Evolutionary conservation across 257 asterid genomes (phyloP), one percentile per base, ranked within the genome.

Genomic region (Penstemon newberryi): DNA sequence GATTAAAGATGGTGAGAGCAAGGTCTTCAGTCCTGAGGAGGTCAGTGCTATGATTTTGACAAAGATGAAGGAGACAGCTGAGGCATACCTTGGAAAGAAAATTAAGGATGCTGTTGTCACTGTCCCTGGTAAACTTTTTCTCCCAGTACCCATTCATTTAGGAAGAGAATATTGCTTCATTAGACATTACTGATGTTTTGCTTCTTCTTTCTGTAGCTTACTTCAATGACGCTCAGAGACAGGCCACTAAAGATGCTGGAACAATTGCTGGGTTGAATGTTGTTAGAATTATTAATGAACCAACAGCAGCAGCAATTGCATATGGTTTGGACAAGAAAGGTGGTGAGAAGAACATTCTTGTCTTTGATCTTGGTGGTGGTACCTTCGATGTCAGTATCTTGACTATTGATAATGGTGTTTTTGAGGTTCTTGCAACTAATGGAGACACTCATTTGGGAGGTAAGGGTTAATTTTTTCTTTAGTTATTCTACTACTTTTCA

Each of bases 401-500:
- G 83, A 88, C 97, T 75, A 90, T 93, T 68, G 99, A 93, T 42
- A 90, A 93, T 72, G 96, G 99, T 19, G 99, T 90, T 13, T 93
- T 93, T 62, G 97, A 93, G 91, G 97, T 90, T 80, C 97, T 93
- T 61, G 64, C 99, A 36, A 93, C 99, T 9, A 93, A 93, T 41
- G 99, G 97, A 45, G 99, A 90, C 75, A 93, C 99, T 69, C 99
- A 93, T 78, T 89, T 93, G 66, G 99, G 99, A 86, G 99, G 97
- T 85, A 81, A 54, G 78, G n/a, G 9, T 59, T 56, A 12, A 2
- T 66, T 9, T 41, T 1, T 8, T 43, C 6, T 4, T 60, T 63
- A 44, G 39, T 12, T 37, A 59, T 55, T 52, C 18, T n/a, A 12
- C 13, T 53, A 15, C 7, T 49, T 9, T 4, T n/a, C 5, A 3